Conservation (phyloP, 768 basidiomycete genomes). For the Favolaschia claudopus region DNA sequence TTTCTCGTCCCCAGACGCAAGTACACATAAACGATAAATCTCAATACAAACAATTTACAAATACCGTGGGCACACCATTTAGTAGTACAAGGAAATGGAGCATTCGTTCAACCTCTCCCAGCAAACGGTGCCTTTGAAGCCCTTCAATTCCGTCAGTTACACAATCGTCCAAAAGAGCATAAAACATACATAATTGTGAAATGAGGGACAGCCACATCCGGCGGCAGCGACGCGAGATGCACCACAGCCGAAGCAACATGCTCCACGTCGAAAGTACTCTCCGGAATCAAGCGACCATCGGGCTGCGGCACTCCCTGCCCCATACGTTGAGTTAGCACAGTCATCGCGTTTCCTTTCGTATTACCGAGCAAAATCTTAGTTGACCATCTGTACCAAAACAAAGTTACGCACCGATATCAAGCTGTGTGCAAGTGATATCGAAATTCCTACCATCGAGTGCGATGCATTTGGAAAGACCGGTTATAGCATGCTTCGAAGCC, state of each 20-base stretch:
- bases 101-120: slow-evolving; percentile 40
- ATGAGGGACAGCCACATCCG: slow-evolving; percentile 72
- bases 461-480: slow-evolving; percentile 78
- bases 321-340: slow-evolving; percentile 59
- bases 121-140: slow-evolving; percentile 37
- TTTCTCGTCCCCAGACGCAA: no score
- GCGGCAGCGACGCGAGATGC: slow-evolving; percentile 73
- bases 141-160: slow-evolving; percentile 22
- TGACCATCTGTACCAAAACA: background rate
- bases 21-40: no score
- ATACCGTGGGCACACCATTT: no score
- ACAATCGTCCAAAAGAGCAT: background rate
- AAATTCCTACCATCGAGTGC: slow-evolving; percentile 78
- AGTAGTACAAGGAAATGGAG: no score
- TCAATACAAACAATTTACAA: no score
- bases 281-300: slow-evolving; percentile 62
- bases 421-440: slow-evolving; percentile 80
- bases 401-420: slow-evolving; percentile 71
- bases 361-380: background rate
- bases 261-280: slow-evolving; percentile 73
- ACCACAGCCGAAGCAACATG: slow-evolving; percentile 79
- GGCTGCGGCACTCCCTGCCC: slow-evolving; percentile 68
- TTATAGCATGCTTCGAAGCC: slow-evolving; percentile 81
- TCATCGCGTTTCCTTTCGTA: slow-evolving; percentile 71
- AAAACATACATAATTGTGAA: slow-evolving; percentile 75